Percentiles rank a stretch among this genome's conserved stretches.
Evolutionary conservation across 73 alveolate species (phyloP).

Genomic region (Paramecium pentaurelia): DNA sequence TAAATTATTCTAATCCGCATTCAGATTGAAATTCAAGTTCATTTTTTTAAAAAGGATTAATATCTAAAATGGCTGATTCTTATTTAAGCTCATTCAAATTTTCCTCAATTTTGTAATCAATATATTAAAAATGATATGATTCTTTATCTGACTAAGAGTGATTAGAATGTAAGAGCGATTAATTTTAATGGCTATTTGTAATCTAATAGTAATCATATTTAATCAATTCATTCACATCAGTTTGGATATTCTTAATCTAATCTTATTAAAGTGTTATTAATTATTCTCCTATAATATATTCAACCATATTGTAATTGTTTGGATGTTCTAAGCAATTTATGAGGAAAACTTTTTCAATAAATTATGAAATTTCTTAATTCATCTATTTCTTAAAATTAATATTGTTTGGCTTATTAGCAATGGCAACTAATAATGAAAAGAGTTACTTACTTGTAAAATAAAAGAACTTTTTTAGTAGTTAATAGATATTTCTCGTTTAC

Average conservation of each 20-base stretch:
- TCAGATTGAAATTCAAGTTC: background rate
- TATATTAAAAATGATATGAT: too few relatives aligned
- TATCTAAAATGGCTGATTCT: background rate
- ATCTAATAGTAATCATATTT: background rate
- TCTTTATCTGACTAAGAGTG: background rate
- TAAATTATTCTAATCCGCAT: background rate
- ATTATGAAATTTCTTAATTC: background rate
- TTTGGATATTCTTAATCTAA: background rate
- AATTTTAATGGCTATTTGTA: too few relatives aligned
- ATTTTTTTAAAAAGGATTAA: background rate
- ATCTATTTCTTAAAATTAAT: background rate
- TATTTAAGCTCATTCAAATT: background rate
- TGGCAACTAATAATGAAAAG: too few relatives aligned
- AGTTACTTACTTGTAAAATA: too few relatives aligned
- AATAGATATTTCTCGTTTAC: too few relatives aligned
- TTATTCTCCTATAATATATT: background rate
- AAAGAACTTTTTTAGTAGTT: too few relatives aligned
- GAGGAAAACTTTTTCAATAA: background rate
- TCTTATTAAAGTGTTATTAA: too few relatives aligned
- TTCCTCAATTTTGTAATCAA: background rate
- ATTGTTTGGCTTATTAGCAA: background rate
- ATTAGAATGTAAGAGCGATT: background rate
- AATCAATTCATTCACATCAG: background rate
- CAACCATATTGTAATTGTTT: background rate
- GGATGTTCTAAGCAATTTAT: background rate